phyloP scores from a whole-genome alignment of 2,329 filamentous ascomycete species.

The Penicillium sp. region DNA sequence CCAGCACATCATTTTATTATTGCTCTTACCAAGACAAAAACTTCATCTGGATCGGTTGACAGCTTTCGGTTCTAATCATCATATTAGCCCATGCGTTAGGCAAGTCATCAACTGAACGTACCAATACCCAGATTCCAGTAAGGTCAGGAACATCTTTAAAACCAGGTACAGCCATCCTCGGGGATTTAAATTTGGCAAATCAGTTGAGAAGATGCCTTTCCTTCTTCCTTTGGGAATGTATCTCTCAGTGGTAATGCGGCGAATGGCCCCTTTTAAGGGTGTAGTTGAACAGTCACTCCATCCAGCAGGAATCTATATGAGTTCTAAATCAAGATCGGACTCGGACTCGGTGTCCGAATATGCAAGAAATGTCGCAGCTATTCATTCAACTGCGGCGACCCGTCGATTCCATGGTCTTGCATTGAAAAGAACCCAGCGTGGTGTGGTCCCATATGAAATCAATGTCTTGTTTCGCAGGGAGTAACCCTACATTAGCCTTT shows the following conservation, averaged over 20 bases:
- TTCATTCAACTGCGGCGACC: not conserved
- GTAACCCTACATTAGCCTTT: not conserved
- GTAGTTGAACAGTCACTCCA: not conserved
- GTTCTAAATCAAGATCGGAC: conserved; percentile 5
- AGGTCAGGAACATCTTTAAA: conserved; percentile 8
- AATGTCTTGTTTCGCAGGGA: not conserved
- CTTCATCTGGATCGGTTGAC: conserved; percentile 17
- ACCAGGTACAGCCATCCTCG: conserved; percentile 5
- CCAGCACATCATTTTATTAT: not conserved
- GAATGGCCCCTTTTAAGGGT: not conserved
- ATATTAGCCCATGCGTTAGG: not conserved
- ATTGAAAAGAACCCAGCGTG: not conserved
- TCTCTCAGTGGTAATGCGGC: not conserved
- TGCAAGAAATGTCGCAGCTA: not conserved
- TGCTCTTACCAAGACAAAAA: conserved; percentile 15
- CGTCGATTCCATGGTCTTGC: not conserved
- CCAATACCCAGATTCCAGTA: conserved; percentile 15
- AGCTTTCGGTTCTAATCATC: conserved; percentile 15
- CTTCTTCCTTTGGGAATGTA: too few relatives aligned
- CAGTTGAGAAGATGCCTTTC: too few relatives aligned
- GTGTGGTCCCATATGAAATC: too few relatives aligned
- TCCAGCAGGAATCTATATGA: not conserved
- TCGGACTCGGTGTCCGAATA: conserved; percentile 16
- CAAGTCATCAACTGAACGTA: not conserved
- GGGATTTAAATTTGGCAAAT: not conserved